Conservation (phyloP, 306 rosid species). For the Psophocarpus tetragonolobus region DNA sequence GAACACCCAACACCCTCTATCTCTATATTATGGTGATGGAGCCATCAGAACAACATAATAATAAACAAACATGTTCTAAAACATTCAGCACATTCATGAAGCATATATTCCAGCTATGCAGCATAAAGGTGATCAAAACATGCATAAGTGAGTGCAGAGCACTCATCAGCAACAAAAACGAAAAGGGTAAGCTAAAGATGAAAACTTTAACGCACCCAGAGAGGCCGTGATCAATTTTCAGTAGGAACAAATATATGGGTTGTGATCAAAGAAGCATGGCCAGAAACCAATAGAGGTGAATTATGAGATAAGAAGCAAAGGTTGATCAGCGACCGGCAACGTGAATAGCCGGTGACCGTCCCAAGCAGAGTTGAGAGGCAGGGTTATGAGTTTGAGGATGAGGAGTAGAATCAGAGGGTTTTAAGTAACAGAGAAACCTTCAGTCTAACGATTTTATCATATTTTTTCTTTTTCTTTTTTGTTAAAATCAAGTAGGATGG, state of each 20-base stretch:
- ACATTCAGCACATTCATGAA: background rate
- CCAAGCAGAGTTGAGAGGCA: background rate
- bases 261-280: background rate
- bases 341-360: background rate
- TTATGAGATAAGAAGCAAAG: background rate
- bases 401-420: background rate
- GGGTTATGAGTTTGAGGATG: conserved; percentile 16
- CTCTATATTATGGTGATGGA: background rate
- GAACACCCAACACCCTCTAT: background rate
- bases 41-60: background rate
- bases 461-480: too few species aligned
- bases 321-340: background rate
- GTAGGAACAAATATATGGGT: background rate
- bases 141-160: background rate
- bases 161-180: background rate
- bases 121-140: background rate
- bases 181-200: conserved; percentile 16
- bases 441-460: background rate
- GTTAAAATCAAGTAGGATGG: too few species aligned
- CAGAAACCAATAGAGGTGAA: background rate
- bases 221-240: background rate
- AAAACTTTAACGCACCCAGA: conserved; percentile 18
- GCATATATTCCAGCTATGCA: background rate
- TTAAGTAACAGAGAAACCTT: background rate
- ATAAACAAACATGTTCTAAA: background rate